Base-by-base conservation (phyloP, 106 monocot species). In the Phalaenopsis equestris region DNA sequence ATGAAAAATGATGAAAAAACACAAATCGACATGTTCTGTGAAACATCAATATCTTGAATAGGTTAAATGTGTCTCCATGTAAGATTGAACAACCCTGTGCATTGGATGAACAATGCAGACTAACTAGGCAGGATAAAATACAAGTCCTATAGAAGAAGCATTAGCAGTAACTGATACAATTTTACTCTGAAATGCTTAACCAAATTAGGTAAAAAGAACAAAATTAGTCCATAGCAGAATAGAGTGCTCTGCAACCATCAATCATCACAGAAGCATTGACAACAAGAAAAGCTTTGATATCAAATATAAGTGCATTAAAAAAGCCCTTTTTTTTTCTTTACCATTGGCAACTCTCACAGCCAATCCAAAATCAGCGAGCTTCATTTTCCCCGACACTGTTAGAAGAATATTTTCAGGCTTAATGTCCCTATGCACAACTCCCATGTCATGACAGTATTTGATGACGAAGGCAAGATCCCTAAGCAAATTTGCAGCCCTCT, bases 361-460 rank as follows among this genome's bases (percentile, higher is more conserved):
- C 84, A 98, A 76, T 14, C 97, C 97, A 80, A 98, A 98, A 65
- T 98, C 97, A 8, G 97, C 97, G 6, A 98, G 89, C 87, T 98
- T 98, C 79, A 92, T 81, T 81, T 81, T 86, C 77, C 94, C 94
- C 0, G 78, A 78, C 2, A 86, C 76, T 0, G 89, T 91, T 17
- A 98, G 77, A 23, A 98, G 90, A 3, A 98, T 89, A 49, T 98
- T 98, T 87, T 98, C 97, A 8, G 97, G 97, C 79, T 98, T 98
- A 48, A 98, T 90, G 72, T 98, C 97, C 73, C 97, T 81, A 72
- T 98, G 97, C 0, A 98, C 89, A 46, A 98, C 97, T 7, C 97
- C 97, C 97, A 98, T 98, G 56, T 98, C 89, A 86, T 98, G 97
- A 42, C 94, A 98, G 81, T 98, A 98, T 85, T 91, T 94, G 11